Base-by-base conservation (phyloP, 192 early-diverging fungal species). In the Pilobolus umbonatus region DNA sequence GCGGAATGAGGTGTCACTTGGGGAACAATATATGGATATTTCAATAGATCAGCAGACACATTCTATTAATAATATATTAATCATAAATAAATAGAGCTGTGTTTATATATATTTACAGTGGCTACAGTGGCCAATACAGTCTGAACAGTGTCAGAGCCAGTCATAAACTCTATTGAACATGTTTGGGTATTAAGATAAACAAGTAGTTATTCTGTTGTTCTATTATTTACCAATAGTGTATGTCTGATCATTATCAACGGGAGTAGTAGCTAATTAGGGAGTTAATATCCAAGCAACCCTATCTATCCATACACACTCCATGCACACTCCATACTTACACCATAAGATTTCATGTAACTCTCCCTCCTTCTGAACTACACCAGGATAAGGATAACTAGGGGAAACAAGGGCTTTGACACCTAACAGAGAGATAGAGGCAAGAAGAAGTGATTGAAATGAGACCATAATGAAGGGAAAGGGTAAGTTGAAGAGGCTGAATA, bases 101-200 rank as follows among this genome's bases (percentile, higher is more conserved):
- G 19, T 45, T 2, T 1, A 45, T 22, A 22, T 7, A 14, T 36
- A 21, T 53, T 58, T 69, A 69, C 67, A 38, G 55, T 69, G 24
- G 71, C 71, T 45, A 73, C 60, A 14, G 31, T 72, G 6, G 21
- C 21, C 35, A 72, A 59, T 7, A 42, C 21, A 8, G 50, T 45
- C 48, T 73, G 71, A 12, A 62, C 43, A 9, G 30, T 11, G 43
- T 73, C 61, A n/a, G 67, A 66, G n/a, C 71, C 71, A 15, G 71
- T 73, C 71, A 73, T 73, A 38, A 73, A 73, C 49, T 73, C 71
- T 71, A 56, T 34, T 31, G 17, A 43, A 36, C 32, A 39, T 12
- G 5, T 26, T 29, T 28, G 17, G 8, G 12, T 44, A 40, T 35
- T 44, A 29, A 42, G 25, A 24, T 21, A 14, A 9, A 9, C 5